Evolutionary conservation across 768 basidiomycete species (phyloP), one percentile per base, ranked within the genome.

Genomic region (Kwoniella pini): DNA sequence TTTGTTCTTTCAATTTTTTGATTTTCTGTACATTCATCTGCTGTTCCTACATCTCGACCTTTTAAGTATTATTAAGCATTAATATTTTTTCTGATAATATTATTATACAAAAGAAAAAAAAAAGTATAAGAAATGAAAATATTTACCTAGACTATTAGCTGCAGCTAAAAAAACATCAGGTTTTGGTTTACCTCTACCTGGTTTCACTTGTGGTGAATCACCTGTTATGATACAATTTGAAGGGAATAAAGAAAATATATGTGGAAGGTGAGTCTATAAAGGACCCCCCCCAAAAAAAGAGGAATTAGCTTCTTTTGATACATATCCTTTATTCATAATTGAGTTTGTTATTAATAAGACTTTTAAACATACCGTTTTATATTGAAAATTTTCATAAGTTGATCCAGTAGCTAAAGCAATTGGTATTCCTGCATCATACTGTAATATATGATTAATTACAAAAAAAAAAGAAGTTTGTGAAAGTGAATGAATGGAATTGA

Each of bases 121-220:
- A 10, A 21, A 26, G 26, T 46, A 24, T 7, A 46, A 22, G 11
- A n/a, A 43, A 6, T 24, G 6, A 19, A 22, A 11, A 28, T 9
- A 46, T 36, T 48, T 39, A 76, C 76, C 77, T 38, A 78, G 53
- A 30, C 63, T 65, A 1, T 68, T 62, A n/a, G 77, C 77, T 1
- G 77, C 77, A 52, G 77, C 77, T 17, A 78, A 60, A 50, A 74
- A 78, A 57, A 78, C 72, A 59, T 78, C 77, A 22, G 77, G 77
- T 39, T 58, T 62, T 4, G 77, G 77, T 50, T 78, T 78, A 7
- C 75, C 75, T 38, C 77, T 58, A n/a, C 74, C 76, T 33, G 68
- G 70, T 38, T 65, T 65, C 31, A 78, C 65, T 31, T 72, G 60
- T 3, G 70, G 65, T 13, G 75, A 76, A 49, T 78, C 73, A 27